phyloP scores from a whole-genome alignment of 2,329 filamentous ascomycete genomes.

The Cladophialophora bantiana region DNA sequence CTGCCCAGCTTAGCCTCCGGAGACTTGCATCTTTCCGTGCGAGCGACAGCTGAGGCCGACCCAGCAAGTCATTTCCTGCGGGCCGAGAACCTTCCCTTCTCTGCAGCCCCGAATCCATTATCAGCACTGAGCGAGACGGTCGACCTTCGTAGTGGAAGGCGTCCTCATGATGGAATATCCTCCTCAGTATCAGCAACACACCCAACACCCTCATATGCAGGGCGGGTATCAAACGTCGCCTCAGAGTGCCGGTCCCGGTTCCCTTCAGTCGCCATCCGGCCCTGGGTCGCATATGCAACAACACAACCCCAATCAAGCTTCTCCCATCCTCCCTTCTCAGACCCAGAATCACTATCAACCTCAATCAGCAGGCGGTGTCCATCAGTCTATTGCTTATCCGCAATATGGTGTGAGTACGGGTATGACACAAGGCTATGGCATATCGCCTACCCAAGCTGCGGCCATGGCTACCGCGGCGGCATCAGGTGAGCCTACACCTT shows the following conservation, averaged over 20 bases:
- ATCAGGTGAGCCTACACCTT: conserved; percentile 72
- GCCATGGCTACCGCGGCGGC: conserved; percentile 95
- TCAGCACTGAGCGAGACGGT: conserved; percentile 23
- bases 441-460: conserved; percentile 83
- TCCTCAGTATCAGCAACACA: conserved; percentile 74
- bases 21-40: conserved; percentile 28
- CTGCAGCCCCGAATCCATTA: conserved; percentile 29
- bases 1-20: conserved; percentile 32
- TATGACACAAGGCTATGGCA: conserved; percentile 77
- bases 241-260: conserved; percentile 55
- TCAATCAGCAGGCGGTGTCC: conserved; percentile 65
- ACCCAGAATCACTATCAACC: conserved; percentile 70
- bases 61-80: conserved; percentile 25
- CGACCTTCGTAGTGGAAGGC: conserved; percentile 22
- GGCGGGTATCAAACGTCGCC: conserved; percentile 70
- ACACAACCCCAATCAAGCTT: conserved; percentile 69
- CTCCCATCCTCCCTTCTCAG: conserved; percentile 81
- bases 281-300: conserved; percentile 70
- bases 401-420: conserved; percentile 76
- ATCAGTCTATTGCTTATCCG: conserved; percentile 80
- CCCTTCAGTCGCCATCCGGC: conserved; percentile 76
- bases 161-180: conserved; percentile 73
- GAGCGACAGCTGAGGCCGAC: conserved; percentile 33
- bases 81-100: conserved; percentile 29
- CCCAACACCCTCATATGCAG: conserved; percentile 65